phyloP scores from a whole-genome alignment of 495 filamentous ascomycete genomes.

The Thermothielavioides terrestris region DNA sequence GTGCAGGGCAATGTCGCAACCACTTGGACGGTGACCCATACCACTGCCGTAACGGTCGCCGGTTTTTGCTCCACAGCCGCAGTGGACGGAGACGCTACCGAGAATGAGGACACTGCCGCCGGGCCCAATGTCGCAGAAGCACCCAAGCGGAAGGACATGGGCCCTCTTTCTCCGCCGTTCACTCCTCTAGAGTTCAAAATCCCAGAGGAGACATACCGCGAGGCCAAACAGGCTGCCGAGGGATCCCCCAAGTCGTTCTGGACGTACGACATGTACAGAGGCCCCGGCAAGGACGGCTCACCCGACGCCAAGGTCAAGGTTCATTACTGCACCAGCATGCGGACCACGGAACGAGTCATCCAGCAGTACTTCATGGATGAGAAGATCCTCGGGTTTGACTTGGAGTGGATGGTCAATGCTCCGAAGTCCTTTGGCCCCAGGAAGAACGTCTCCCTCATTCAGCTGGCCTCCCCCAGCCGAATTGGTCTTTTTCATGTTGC shows the following conservation, averaged over 20 bases:
- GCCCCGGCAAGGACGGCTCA: slow-evolving; percentile 26
- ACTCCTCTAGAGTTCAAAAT: slow-evolving; percentile 38
- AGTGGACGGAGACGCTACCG: neutral
- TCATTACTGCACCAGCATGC: slow-evolving; percentile 65
- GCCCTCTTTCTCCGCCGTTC: slow-evolving; percentile 22
- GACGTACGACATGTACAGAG: slow-evolving; percentile 57
- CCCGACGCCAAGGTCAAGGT: slow-evolving; percentile 45
- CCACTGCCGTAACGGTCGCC: neutral
- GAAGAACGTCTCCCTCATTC: slow-evolving; percentile 66
- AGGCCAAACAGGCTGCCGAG: slow-evolving; percentile 31
- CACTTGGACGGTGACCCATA: neutral
- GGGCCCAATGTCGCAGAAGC: neutral
- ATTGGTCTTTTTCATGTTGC: slow-evolving; percentile 77
- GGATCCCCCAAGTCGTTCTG: slow-evolving; percentile 49
- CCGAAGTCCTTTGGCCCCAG: slow-evolving; percentile 39
- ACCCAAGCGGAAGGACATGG: slow-evolving; percentile 6
- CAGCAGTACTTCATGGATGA: slow-evolving; percentile 60
- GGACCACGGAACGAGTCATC: slow-evolving; percentile 55
- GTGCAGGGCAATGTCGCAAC: neutral
- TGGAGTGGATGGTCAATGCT: slow-evolving; percentile 67
- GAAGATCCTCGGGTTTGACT: slow-evolving; percentile 69
- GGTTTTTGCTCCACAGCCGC: neutral
- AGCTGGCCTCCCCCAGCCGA: slow-evolving; percentile 70
- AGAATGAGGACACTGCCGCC: neutral
- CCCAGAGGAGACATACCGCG: slow-evolving; percentile 33